A percentile compares a stretch with the other conserved stretches of the same genome.
These are phyloP conservation scores for Endotrypanum monterogeii DNA, from an alignment of 208 protist species.

Conservation along the genomic window DNA sequence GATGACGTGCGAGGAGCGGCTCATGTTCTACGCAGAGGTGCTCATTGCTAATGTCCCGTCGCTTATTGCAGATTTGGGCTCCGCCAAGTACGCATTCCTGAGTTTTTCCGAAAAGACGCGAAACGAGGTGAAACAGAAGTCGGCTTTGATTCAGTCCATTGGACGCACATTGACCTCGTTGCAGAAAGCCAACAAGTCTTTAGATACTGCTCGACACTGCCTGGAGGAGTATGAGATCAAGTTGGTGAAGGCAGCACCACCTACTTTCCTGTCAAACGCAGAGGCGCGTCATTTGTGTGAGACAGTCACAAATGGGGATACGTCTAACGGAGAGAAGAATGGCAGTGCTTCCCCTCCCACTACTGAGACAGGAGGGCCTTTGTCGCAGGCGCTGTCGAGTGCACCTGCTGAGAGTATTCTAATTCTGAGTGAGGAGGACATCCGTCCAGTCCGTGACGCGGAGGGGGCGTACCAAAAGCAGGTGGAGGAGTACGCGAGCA, in stretches of 20 bases:
- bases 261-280: slow-evolving; percentile 41
- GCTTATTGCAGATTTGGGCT: slow-evolving; percentile 62
- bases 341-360: background rate
- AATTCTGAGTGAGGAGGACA: slow-evolving; percentile 43
- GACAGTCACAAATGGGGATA: background rate
- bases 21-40: slow-evolving; percentile 64
- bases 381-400: background rate
- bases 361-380: background rate
- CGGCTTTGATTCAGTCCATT: slow-evolving; percentile 53
- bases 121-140: slow-evolving; percentile 76
- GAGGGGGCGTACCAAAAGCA: slow-evolving; percentile 38
- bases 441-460: slow-evolving; percentile 38
- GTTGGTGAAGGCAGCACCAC: slow-evolving; percentile 43
- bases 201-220: slow-evolving; percentile 4
- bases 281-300: slow-evolving; percentile 21
- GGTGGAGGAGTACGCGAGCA: slow-evolving; percentile 15
- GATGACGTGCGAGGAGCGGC: slow-evolving; percentile 42
- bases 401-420: slow-evolving; percentile 16
- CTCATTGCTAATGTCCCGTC: slow-evolving; percentile 67
- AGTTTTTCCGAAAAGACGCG: slow-evolving; percentile 68
- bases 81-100: slow-evolving; percentile 71
- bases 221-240: slow-evolving; percentile 45
- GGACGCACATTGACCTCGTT: slow-evolving; percentile 46
- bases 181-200: slow-evolving; percentile 29
- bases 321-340: slow-evolving; percentile 8